Evolutionary conservation across 352 stramenopile species (phyloP), one percentile per base, ranked within the genome.

Genomic region (Phytophthora agathidicida): DNA sequence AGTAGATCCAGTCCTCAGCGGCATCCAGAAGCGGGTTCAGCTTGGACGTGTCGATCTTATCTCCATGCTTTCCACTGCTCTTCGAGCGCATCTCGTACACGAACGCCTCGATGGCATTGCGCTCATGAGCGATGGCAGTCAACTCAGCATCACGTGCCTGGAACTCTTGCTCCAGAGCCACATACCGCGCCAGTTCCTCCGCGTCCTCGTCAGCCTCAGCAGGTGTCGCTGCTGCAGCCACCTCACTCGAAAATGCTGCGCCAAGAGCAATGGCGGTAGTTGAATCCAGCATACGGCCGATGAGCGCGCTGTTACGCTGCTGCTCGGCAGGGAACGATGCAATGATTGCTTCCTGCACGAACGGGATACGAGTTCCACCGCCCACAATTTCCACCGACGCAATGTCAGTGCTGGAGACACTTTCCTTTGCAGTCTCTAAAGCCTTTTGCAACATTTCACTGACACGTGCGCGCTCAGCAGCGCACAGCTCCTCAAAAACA

Each of bases 1-100:
- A 93, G 73, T 96, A 96, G 27, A 97, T 91, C 91, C 91, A 98
- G 60, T 97, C 86, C 48, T 97, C 88, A 7, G 90, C 84, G 9
- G 78, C 86, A 13, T 94, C 81, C 31, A 98, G 62, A 3, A 96
- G 52, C 22, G 77, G 77, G 39, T 82, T 84, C 27, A 97, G 44
- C 36, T 64, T 65, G 1, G 49, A 58, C 3, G 48, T 59, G 43
- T 96, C 75, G 31, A 98, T 72, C 51, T 93, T 87, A 19, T 83
- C 67, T 49, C 83, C 78, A 55, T 92, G 80, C 58, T 90, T 90
- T 14, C 71, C 75, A 24, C 67, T 68, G 24, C 61, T 60, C 65
- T 94, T 95, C n/a, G 77, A 77, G 14, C 89, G 86, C 80, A 96
- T 96, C 53, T 96, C 87, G 60, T 96, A 96, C 35, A 96, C 75